Conservation (phyloP, 1,139 yeast genomes). For the Candida frijolesensis region DNA sequence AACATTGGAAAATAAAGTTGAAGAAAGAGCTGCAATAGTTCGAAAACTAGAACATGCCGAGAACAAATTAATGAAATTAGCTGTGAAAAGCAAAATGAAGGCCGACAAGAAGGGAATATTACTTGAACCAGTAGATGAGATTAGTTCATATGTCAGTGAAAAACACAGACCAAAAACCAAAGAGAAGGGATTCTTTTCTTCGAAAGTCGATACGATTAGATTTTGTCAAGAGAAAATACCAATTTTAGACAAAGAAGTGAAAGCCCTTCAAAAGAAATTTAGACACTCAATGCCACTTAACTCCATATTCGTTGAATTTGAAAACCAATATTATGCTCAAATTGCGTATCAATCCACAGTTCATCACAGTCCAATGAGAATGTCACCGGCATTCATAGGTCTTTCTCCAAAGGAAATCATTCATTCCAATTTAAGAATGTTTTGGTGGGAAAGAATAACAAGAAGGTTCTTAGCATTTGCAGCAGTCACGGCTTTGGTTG, state of each 20-base stretch:
- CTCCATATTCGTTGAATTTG: constrained; percentile 70
- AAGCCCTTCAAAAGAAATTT: constrained; percentile 49
- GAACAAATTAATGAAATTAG: constrained; percentile 56
- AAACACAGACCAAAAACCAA: constrained; percentile 78
- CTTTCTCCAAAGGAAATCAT: constrained; percentile 61
- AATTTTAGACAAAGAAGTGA: constrained; percentile 56
- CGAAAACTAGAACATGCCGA: constrained; percentile 70
- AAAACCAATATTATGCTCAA: constrained; percentile 71
- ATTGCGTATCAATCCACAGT: constrained; percentile 62
- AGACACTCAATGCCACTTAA: constrained; percentile 49
- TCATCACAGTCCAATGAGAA: constrained; percentile 56
- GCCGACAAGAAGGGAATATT: constrained; percentile 59
- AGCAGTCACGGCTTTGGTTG: constrained; percentile 57
- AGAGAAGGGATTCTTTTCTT: constrained; percentile 52
- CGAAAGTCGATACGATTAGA: constrained; percentile 63
- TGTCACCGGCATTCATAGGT: constrained; percentile 54
- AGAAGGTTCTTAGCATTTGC: constrained; percentile 61
- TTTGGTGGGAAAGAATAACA: constrained; percentile 80
- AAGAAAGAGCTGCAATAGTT: constrained; percentile 64
- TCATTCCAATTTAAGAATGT: constrained; percentile 73
- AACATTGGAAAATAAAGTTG: constrained; percentile 58
- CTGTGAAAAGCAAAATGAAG: constrained; percentile 64
- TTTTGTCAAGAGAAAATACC: constrained; percentile 59
- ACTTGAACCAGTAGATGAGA: constrained; percentile 51
- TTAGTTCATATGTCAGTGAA: constrained; percentile 68